phyloP scores from a whole-genome alignment of 2,329 filamentous ascomycete genomes.

The Phialemoniopsis sp. region DNA sequence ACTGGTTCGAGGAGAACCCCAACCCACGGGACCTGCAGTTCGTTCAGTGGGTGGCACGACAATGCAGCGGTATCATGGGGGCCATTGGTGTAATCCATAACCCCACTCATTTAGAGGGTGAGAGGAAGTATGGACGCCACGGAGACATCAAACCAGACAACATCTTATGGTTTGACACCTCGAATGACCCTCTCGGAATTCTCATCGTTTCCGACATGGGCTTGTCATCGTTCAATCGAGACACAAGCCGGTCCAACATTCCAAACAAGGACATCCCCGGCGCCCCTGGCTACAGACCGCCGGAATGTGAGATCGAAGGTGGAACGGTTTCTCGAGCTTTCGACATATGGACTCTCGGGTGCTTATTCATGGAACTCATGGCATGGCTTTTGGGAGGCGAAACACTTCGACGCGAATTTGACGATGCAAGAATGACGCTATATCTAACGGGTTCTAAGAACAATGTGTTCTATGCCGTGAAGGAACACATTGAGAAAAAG shows the following conservation, averaged over 20 bases:
- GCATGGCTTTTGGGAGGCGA: conserved; percentile 6
- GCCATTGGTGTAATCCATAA: conserved; percentile 10
- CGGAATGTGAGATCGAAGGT: conserved; percentile 6
- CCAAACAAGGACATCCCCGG: background rate
- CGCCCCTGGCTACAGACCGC: conserved; percentile 5
- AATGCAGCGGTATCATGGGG: conserved; percentile 8
- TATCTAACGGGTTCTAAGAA: too few relatives aligned
- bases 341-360: conserved; percentile 97
- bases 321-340: background rate
- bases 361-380: conserved; percentile 98
- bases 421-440: too few relatives aligned
- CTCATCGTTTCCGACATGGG: conserved; percentile 9
- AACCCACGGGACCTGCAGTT: background rate
- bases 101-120: background rate
- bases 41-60: conserved; percentile 8
- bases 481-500: too few relatives aligned
- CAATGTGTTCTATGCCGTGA: too few relatives aligned
- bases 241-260: background rate
- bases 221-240: conserved; percentile 4
- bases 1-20: too few relatives aligned
- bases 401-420: too few relatives aligned
- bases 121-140: conserved; percentile 6
- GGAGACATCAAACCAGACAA: conserved; percentile 17
- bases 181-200: background rate
- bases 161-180: conserved; percentile 11